Evolutionary conservation across 345 rosid genomes (phyloP).

Genomic region (Microthlaspi erraticum): DNA sequence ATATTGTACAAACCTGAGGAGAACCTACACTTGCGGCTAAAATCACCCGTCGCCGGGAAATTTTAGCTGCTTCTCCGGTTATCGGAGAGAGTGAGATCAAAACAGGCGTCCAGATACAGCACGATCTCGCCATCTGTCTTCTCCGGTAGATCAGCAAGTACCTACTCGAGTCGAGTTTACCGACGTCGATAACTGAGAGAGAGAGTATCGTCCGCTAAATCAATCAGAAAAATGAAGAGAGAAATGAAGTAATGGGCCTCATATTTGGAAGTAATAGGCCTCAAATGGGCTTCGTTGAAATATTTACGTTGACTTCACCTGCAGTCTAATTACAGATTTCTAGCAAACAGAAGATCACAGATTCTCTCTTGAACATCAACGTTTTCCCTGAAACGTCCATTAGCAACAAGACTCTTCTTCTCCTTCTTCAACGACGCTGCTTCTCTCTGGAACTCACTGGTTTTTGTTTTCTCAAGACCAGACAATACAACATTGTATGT

Average conservation of each 20-base stretch:
- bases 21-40: constrained; percentile 32
- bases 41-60: constrained; percentile 25
- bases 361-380: constrained; percentile 54
- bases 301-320: background rate
- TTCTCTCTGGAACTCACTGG: constrained; percentile 54
- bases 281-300: constrained; percentile 19
- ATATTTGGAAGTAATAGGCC: constrained; percentile 6
- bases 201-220: background rate
- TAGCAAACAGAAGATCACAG: constrained; percentile 60
- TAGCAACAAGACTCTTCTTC: constrained; percentile 55
- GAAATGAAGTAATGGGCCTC: constrained; percentile 12
- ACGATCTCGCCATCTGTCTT: constrained; percentile 42
- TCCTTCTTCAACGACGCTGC: constrained; percentile 60
- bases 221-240: background rate
- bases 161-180: background rate
- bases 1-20: constrained; percentile 41
- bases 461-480: constrained; percentile 66
- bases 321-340: background rate
- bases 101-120: constrained; percentile 32
- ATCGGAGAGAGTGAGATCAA: constrained; percentile 26
- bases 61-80: constrained; percentile 33
- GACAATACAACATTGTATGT: constrained; percentile 67
- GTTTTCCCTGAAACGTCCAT: constrained; percentile 43
- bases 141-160: constrained; percentile 11
- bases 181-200: background rate